Base-by-base conservation (phyloP, 108 stramenopile species). In the Cylindrotheca fusiformis region DNA sequence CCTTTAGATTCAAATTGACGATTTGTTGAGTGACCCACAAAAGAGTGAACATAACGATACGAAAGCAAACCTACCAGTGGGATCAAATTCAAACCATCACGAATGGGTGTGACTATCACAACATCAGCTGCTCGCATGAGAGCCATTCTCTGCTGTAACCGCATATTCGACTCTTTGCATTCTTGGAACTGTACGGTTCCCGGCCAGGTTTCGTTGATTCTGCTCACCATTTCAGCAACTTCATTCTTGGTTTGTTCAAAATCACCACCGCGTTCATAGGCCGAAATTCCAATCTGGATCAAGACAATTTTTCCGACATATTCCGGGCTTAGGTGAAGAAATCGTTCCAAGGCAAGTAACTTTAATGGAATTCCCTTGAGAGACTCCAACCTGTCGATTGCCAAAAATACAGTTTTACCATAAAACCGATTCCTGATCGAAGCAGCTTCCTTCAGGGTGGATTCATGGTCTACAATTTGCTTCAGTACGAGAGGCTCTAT, bases 351-450 rank as follows among this genome's bases (percentile, higher is more conserved):
- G 0, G 95, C 97, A 31, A 98, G 70, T 32, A 99, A 78, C 71
- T 99, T 99, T 26, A 99, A 72, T 30, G 96, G 88, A 32, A 98
- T 89, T 8, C 99, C 99, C 72, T 96, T 94, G 20, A 99, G 75
- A 1, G 96, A 88, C 65, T 98, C 97, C 64, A 98, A 58, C 56
- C 92, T 61, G 72, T 99, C 98, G 67, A 99, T 93, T 19, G 93
- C 96, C 23, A 87, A 77, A 51, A 96, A 88, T 27, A 97, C 79
- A 30, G 91, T 70, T 41, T 91, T 93, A 45, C 85, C 93, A 24
- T 63, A 53, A 63, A 90, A 91, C 52, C 89, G 87, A 47, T 77
- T 75, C 24, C 88, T 74, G 31, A 94, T 90, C 21, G 65, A 71
- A 3, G 54, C 27, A 45, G 65, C 71, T 77, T 72, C 83, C 3